A percentile compares a stretch with the other conserved stretches of the same genome.
phyloP scores from a whole-genome alignment of 208 protist species.

The Vickermania spadyakhi region DNA sequence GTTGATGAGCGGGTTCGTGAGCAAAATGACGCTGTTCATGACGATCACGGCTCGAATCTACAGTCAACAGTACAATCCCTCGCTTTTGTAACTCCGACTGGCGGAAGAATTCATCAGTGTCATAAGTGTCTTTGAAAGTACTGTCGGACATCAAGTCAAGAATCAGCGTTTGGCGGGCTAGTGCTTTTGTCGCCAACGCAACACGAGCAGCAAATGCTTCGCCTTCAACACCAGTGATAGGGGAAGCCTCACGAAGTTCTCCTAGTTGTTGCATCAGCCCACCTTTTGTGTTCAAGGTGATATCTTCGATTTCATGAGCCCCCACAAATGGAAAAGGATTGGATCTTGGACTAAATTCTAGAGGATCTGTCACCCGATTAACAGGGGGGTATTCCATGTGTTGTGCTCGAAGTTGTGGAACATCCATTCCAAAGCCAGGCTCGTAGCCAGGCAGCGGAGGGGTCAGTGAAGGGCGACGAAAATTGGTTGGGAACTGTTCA shows the following conservation, averaged over 20 bases:
- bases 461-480: conserved; percentile 63
- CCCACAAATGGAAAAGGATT: conserved; percentile 57
- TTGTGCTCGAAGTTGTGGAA: conserved; percentile 70
- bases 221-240: conserved; percentile 73
- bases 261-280: conserved; percentile 50
- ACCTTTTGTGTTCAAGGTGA: conserved; percentile 21
- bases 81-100: conserved; percentile 40
- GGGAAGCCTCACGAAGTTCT: conserved; percentile 48
- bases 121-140: conserved; percentile 41
- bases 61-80: conserved; percentile 40
- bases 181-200: conserved; percentile 69
- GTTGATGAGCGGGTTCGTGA: conserved; percentile 69
- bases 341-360: conserved; percentile 26
- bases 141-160: conserved; percentile 66
- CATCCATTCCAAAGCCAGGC: conserved; percentile 76
- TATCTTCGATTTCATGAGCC: conserved; percentile 42
- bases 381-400: conserved; percentile 69
- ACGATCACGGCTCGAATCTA: conserved; percentile 22
- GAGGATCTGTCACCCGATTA: conserved; percentile 34
- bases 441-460: conserved; percentile 74
- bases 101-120: conserved; percentile 38
- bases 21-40: conserved; percentile 56
- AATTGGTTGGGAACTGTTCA: conserved; percentile 61
- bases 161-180: conserved; percentile 71
- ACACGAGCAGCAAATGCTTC: conserved; percentile 79